Evolutionary conservation across 352 stramenopile species (phyloP).

Genomic region (Globisporangium splendens): DNA sequence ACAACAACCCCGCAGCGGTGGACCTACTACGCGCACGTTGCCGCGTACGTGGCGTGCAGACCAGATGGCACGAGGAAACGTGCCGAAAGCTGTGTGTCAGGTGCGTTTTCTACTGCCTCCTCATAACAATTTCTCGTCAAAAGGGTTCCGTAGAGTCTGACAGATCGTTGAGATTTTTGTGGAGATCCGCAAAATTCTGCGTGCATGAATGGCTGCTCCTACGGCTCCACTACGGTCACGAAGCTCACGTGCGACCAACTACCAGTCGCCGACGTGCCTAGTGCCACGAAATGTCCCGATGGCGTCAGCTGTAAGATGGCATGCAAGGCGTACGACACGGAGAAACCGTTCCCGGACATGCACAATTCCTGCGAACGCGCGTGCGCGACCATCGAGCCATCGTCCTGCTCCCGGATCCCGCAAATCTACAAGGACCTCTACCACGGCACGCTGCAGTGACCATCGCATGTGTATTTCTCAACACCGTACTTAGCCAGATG

Average conservation of each 20-base stretch:
- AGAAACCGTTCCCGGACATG: slow-evolving; percentile 41
- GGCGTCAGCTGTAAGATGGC: slow-evolving; percentile 55
- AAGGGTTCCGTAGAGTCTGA: background rate
- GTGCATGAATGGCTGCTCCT: slow-evolving; percentile 78
- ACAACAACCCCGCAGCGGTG: slow-evolving; percentile 21
- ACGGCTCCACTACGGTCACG: slow-evolving; percentile 65
- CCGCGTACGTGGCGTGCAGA: slow-evolving; percentile 58
- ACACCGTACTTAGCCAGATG: background rate
- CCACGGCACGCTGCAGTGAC: slow-evolving; percentile 22
- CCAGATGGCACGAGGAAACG: slow-evolving; percentile 69
- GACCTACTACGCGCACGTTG: slow-evolving; percentile 52
- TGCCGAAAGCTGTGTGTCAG: slow-evolving; percentile 58
- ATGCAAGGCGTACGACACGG: slow-evolving; percentile 57
- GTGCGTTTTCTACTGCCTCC: slow-evolving; percentile 15
- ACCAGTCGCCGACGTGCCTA: slow-evolving; percentile 20
- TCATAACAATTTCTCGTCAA: too few species aligned
- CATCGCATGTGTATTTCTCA: too few species aligned
- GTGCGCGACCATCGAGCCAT: slow-evolving; percentile 58
- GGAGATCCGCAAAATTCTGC: slow-evolving; percentile 58
- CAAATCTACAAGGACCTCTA: slow-evolving; percentile 65
- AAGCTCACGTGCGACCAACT: slow-evolving; percentile 65
- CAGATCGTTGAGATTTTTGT: background rate
- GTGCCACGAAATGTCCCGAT: slow-evolving; percentile 40
- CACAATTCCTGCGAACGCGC: slow-evolving; percentile 49
- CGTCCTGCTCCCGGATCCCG: slow-evolving; percentile 56